These are phyloP conservation scores for Blastomyces percursus DNA, from an alignment of 2,329 filamentous ascomycete genomes.

Conservation along the genomic window DNA sequence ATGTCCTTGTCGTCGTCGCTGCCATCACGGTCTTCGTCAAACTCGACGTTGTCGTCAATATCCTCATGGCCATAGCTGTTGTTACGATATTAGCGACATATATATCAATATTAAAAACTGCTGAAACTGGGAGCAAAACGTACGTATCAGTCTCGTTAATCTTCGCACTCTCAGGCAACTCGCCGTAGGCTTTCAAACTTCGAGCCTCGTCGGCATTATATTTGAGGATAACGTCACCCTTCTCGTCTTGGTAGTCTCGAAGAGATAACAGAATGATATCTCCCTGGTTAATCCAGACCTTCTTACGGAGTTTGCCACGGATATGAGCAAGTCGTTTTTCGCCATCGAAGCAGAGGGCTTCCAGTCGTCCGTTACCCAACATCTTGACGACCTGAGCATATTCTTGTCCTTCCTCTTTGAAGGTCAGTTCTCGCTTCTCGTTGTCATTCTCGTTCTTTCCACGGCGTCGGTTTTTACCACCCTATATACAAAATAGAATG, in stretches of 20 bases:
- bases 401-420: conserved; percentile 97
- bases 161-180: conserved; percentile 94
- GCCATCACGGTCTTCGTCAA: conserved; percentile 78
- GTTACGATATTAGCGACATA: conserved; percentile 4
- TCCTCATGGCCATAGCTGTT: conserved; percentile 61
- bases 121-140: conserved; percentile 21
- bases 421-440: conserved; percentile 95
- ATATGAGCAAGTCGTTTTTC: conserved; percentile 74
- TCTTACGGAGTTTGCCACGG: conserved; percentile 96
- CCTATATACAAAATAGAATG: conserved; percentile 43
- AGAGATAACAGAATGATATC: conserved; percentile 84
- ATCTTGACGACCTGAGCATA: conserved; percentile 88
- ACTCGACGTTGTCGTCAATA: conserved; percentile 97
- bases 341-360: conserved; percentile 92
- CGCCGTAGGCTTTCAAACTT: conserved; percentile 90
- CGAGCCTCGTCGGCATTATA: conserved; percentile 94
- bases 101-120: neutral
- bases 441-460: conserved; percentile 99
- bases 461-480: conserved; percentile 95
- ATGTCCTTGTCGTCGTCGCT: conserved; percentile 63
- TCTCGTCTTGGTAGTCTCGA: conserved; percentile 88
- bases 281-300: conserved; percentile 99
- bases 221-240: conserved; percentile 88
- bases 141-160: conserved; percentile 99
- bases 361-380: conserved; percentile 88